Base-by-base conservation (phyloP, 192 early-diverging fungal genomes). In the Backusella westeae region DNA sequence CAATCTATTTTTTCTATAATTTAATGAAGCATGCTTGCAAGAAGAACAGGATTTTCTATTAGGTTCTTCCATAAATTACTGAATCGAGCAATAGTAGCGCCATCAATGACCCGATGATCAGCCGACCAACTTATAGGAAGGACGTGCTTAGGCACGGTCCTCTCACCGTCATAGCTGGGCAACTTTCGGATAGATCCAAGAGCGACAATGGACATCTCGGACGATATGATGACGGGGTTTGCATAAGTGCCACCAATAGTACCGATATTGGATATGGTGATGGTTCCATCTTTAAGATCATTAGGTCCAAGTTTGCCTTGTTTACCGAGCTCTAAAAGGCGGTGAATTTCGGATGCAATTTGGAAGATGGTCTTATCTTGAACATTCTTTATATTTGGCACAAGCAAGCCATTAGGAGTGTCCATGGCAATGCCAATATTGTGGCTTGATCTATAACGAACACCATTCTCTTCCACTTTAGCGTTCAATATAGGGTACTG, bases 361-460 rank as follows among this genome's bases (percentile, higher is more conserved):
- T 97, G 94, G 42, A 98, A 79, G 56, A 99, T 91, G 65, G 94
- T 92, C 81, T 94, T 92, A 35, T 83, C 74, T 77, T 98, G 90
- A 0, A 96, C 95, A 67, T 94, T 88, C 86, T 98, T 98, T 81
- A 99, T 91, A 75, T 96, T 97, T 17, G 98, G 98, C 10, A 98
- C 96, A 44, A 99, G 71, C 29, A 99, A 84, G 1, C 97, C 98
- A 72, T 93, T 85, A 5, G 96, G 94, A 3, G 96, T 96, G 78
- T 99, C 98, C 96, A 99, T 96, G 14, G 98, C 98, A 35, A 99
- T 81, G 42, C 96, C 94, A 78, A 99, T 93, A 84, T 99, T 97
- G 82, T 98, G 97, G 2, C 82, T 79, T 4, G 82, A 83, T 56
- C 95, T 88, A 81, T 93, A 96, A 72, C 86, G 82, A 49, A 99